Evolutionary conservation across 768 basidiomycete genomes (phyloP), one percentile per base, ranked within the genome.

Genomic region (Gautieria morchelliformis): DNA sequence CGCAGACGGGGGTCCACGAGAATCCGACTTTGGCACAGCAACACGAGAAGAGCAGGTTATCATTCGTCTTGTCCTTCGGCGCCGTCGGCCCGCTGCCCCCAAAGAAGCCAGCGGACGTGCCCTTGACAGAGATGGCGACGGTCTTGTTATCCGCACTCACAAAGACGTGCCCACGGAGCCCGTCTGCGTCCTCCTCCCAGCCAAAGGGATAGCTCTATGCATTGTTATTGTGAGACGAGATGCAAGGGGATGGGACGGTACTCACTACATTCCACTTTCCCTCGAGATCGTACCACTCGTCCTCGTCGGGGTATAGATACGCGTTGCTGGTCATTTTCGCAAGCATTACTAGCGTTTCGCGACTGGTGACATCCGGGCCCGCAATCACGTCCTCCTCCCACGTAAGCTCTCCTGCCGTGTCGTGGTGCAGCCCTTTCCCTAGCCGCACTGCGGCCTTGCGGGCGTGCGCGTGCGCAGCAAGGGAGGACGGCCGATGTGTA

Each of bases 271-370:
- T 83, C 87, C 87, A 97, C 1, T 75, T 65, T 0, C 74, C 77
- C 1, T 74, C 77, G 46, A 93, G 64, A 48, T 87, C 82, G 68
- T 90, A 95, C 95, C 95, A 98, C 1, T 67, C 78, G 6, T 69
- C 58, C 56, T 86, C 82, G 8, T 76, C 75, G 0, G 81, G 81
- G 11, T 74, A 65, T 17, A 35, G n/a, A 72, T 97, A 97, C 49
- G 95, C 92, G 66, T 98, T 92, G 65, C 85, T 89, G 41, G 91
- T 82, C 90, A 99, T 97, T 80, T 92, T 96, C 10, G 93, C 95
- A 48, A 99, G 78, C 58, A 82, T 74, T 35, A 89, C 74, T 32
- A 98, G 71, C 2, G 89, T 87, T 60, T 85, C 81, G 44, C 90
- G 75, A 52, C 79, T 81, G 63, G 84, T 81, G 20, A 89, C 78